Evolutionary conservation across 176 grass and related monocot species (phyloP).

Genomic region (Panicum miliaceum): DNA sequence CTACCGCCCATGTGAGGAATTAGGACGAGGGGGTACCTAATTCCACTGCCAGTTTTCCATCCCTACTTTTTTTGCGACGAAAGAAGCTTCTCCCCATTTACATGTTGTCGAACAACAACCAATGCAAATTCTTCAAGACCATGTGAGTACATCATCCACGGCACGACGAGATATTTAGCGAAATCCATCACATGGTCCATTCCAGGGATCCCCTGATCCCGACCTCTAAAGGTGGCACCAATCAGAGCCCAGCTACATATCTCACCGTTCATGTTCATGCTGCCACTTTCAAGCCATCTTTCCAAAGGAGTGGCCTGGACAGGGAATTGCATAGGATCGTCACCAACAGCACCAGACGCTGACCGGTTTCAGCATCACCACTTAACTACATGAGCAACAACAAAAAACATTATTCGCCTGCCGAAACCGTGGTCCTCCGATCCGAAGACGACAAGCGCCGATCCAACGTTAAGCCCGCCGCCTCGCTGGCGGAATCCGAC

Average conservation of each 20-base stretch:
- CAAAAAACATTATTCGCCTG: slow-evolving; percentile 1
- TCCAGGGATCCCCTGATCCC: neutral
- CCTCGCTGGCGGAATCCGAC: neutral
- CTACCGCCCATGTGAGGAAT: slow-evolving; percentile 34
- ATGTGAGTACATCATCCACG: neutral
- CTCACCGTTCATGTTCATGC: neutral
- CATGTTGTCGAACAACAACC: neutral
- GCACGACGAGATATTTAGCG: neutral
- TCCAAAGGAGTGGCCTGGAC: slow-evolving; percentile 29
- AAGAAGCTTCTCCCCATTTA: slow-evolving; percentile 21
- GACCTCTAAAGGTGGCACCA: neutral
- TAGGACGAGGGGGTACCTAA: slow-evolving; percentile 5
- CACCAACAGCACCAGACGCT: neutral
- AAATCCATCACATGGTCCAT: neutral
- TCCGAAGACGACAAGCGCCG: slow-evolving; percentile 5
- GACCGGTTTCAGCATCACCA: neutral
- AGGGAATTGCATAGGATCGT: slow-evolving; percentile 10
- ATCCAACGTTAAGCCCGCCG: neutral
- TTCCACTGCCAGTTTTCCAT: neutral
- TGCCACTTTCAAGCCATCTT: neutral
- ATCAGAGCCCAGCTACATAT: neutral
- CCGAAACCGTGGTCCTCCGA: slow-evolving; percentile 8
- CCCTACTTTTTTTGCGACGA: neutral
- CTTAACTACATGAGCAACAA: neutral
- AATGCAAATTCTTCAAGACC: neutral